Evolutionary conservation across 495 filamentous ascomycete species (phyloP).

Genomic region (Podospora conica): DNA sequence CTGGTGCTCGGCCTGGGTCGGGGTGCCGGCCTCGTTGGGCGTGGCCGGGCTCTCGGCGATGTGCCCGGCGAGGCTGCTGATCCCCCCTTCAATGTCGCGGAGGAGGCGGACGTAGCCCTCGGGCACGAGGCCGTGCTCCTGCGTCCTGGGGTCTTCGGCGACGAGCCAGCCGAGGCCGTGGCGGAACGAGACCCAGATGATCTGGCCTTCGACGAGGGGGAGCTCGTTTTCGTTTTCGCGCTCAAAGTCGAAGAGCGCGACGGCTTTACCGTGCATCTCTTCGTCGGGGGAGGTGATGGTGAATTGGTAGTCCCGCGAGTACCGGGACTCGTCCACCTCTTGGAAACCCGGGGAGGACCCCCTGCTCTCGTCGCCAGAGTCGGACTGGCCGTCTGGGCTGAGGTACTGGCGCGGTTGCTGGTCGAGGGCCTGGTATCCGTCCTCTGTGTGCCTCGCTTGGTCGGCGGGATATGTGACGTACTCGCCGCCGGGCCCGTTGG

Average conservation of each 20-base stretch:
- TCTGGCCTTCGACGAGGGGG: constrained; percentile 85
- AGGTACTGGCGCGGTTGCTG: constrained; percentile 52
- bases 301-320: constrained; percentile 86
- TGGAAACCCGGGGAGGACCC: constrained; percentile 46
- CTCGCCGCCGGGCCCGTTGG: constrained; percentile 70
- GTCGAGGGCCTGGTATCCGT: constrained; percentile 35
- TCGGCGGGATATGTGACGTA: constrained; percentile 71
- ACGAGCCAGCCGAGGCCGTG: constrained; percentile 97
- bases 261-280: constrained; percentile 95
- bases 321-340: constrained; percentile 57
- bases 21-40: constrained; percentile 47
- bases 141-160: constrained; percentile 90
- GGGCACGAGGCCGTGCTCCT: constrained; percentile 76
- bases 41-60: constrained; percentile 36
- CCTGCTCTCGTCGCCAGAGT: constrained; percentile 55
- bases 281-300: constrained; percentile 93
- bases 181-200: constrained; percentile 92
- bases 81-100: constrained; percentile 75
- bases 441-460: constrained; percentile 49
- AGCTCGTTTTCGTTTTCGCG: constrained; percentile 96
- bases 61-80: constrained; percentile 47
- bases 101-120: constrained; percentile 94
- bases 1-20: constrained; percentile 49
- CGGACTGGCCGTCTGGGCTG: constrained; percentile 43
- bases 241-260: constrained; percentile 90